Evolutionary conservation across 176 grass and related monocot genomes (phyloP).

Genomic region (Metroxylon sagu): DNA sequence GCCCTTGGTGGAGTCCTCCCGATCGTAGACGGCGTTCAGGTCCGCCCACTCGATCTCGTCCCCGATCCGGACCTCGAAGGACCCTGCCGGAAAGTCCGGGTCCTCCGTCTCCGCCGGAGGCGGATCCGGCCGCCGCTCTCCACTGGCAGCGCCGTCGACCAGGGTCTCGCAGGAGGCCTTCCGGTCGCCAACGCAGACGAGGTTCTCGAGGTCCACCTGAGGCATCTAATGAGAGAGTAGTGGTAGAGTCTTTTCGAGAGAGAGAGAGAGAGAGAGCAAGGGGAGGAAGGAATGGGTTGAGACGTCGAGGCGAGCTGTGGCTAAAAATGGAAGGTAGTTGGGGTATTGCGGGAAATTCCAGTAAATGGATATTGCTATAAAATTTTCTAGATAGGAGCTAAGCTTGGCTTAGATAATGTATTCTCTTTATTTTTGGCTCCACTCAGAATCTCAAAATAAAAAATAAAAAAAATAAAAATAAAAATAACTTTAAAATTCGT

Average conservation of each 20-base stretch:
- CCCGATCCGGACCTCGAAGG: conserved; percentile 57
- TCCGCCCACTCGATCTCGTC: conserved; percentile 57
- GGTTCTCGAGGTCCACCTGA: conserved; percentile 30
- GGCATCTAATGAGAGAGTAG: conserved; percentile 21
- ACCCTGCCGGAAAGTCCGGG: conserved; percentile 68
- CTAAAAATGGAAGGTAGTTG: neutral
- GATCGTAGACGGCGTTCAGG: conserved; percentile 75
- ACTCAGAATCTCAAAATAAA: no score
- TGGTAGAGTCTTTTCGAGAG: conserved; percentile 24
- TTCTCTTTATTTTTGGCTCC: no score
- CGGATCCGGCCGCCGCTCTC: conserved; percentile 5
- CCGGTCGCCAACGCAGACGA: neutral
- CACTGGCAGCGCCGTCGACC: conserved; percentile 37
- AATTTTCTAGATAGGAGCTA: no score
- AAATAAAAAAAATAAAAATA: no score
- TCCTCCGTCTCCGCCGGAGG: conserved; percentile 23
- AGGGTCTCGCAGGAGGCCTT: conserved; percentile 16
- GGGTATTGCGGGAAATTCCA: neutral
- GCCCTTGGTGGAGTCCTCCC: conserved; percentile 92
- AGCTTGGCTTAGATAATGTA: no score
- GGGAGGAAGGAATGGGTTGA: neutral
- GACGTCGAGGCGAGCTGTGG: neutral
- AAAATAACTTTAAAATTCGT: no score
- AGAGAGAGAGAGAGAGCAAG: neutral
- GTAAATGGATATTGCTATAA: no score